These are phyloP conservation scores for Chlorella sorokiniana DNA, from an alignment of 139 green algal species.

Conservation along the genomic window DNA sequence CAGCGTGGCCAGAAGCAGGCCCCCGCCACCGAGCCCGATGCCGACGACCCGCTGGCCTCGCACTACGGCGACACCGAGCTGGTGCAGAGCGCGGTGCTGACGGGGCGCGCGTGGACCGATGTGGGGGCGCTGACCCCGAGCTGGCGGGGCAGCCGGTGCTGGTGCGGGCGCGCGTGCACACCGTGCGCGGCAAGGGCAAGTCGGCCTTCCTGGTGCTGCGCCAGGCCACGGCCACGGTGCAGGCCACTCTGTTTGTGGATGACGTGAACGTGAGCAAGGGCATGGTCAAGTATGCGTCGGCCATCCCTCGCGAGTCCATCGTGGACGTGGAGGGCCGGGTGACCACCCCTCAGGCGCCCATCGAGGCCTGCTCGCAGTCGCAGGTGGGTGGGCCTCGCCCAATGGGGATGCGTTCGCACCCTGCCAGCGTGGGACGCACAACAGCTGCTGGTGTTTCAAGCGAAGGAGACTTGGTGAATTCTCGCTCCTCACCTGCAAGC, in stretches of 20 bases:
- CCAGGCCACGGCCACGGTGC: slow-evolving; percentile 83
- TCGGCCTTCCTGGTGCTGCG: slow-evolving; percentile 94
- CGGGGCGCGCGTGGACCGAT: slow-evolving; percentile 58
- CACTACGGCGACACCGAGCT: slow-evolving; percentile 90
- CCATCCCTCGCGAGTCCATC: slow-evolving; percentile 92
- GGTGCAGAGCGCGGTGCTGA: slow-evolving; percentile 78
- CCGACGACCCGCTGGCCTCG: slow-evolving; percentile 83
- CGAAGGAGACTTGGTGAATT: background rate
- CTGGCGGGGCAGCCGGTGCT: slow-evolving; percentile 71
- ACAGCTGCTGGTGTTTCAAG: background rate
- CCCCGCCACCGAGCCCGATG: slow-evolving; percentile 66
- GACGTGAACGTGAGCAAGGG: slow-evolving; percentile 84
- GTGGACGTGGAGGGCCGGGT: slow-evolving; percentile 89
- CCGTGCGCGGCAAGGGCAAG: slow-evolving; percentile 94
- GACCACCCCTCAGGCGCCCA: slow-evolving; percentile 51
- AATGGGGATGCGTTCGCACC: background rate
- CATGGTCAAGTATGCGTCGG: slow-evolving; percentile 97
- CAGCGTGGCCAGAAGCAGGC: slow-evolving; percentile 71
- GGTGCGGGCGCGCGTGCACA: slow-evolving; percentile 84
- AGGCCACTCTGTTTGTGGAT: slow-evolving; percentile 89
- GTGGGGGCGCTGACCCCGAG: slow-evolving; percentile 55
- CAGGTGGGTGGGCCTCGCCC: slow-evolving; percentile 46
- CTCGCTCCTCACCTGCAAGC: background rate
- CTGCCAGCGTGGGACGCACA: background rate
- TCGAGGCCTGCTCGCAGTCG: slow-evolving; percentile 87